Conservation (phyloP, 1,284 basidiomycete species). For the Bondarzewia mesenterica region DNA sequence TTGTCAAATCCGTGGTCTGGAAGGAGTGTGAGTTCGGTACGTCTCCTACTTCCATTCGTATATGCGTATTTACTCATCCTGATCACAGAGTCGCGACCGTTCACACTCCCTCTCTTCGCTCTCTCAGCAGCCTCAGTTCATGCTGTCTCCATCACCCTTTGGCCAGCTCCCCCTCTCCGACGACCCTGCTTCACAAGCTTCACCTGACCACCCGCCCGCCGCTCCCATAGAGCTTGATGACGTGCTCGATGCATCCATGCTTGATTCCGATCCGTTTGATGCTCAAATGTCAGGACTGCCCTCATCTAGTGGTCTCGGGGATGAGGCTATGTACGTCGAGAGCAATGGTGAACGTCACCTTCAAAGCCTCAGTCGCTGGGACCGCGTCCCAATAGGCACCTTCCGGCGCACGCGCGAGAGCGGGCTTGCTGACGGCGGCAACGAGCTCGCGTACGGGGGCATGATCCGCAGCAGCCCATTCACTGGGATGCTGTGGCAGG, state of each 20-base stretch:
- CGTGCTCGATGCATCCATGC: conserved; percentile 67
- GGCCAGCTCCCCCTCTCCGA: conserved; percentile 18
- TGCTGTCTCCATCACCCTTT: conserved; percentile 7
- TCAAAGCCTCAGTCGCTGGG: conserved; percentile 54
- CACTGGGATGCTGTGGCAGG: conserved; percentile 48
- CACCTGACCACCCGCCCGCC: conserved; percentile 25
- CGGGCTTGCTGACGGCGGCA: conserved; percentile 25
- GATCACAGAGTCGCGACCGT: conserved; percentile 22
- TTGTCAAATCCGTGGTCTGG: conserved; percentile 11
- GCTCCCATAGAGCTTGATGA: conserved; percentile 70
- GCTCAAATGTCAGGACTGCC: conserved; percentile 11
- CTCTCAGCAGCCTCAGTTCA: conserved; percentile 10
- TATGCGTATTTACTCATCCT: background rate
- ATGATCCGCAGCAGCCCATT: conserved; percentile 31
- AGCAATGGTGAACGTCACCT: conserved; percentile 17
- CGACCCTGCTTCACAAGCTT: conserved; percentile 18
- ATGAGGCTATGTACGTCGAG: conserved; percentile 9
- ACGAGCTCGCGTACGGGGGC: conserved; percentile 16
- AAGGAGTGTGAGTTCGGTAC: conserved; percentile 9
- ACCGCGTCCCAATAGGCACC: conserved; percentile 62
- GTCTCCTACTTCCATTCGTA: conserved; percentile 4
- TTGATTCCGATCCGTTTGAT: conserved; percentile 46
- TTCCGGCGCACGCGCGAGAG: conserved; percentile 60
- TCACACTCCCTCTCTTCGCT: conserved; percentile 22
- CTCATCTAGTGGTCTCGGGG: conserved; percentile 4